phyloP scores from a whole-genome alignment of 768 basidiomycete genomes.

The Artomyces pyxidatus region DNA sequence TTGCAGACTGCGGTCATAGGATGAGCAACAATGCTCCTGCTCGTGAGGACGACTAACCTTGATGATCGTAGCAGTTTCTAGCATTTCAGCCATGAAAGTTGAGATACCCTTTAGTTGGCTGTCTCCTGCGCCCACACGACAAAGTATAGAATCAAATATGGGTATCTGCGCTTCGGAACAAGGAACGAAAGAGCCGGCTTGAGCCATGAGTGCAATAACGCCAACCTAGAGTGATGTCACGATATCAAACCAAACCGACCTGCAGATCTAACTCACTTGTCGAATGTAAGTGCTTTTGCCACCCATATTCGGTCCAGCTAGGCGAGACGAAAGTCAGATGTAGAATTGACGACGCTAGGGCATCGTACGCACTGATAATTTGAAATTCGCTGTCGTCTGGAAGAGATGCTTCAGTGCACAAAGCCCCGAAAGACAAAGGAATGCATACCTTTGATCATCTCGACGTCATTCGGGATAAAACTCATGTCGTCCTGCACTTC shows the following conservation, averaged over 20 bases:
- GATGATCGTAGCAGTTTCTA: constrained; percentile 94
- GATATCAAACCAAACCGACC: background rate
- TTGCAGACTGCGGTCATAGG: constrained; percentile 57
- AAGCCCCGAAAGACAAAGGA: background rate
- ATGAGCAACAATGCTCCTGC: background rate
- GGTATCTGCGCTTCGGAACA: constrained; percentile 81
- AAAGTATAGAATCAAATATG: constrained; percentile 92
- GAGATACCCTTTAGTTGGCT: constrained; percentile 96
- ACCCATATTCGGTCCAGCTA: constrained; percentile 97
- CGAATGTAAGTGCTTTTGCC: constrained; percentile 98
- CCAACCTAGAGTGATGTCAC: constrained; percentile 55
- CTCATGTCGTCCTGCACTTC: constrained; percentile 94
- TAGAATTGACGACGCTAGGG: background rate
- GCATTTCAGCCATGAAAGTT: constrained; percentile 99
- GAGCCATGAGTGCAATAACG: constrained; percentile 95
- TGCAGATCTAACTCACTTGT: constrained; percentile 39
- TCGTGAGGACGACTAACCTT: constrained; percentile 40
- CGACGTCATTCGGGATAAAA: constrained; percentile 93
- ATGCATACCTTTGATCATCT: constrained; percentile 78
- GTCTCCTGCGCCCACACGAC: constrained; percentile 95
- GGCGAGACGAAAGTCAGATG: background rate
- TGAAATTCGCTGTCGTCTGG: constrained; percentile 84
- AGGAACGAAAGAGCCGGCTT: constrained; percentile 92
- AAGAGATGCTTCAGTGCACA: background rate
- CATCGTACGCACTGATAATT: constrained; percentile 66